These are phyloP conservation scores for Albugo laibachii DNA, from an alignment of 352 stramenopile species.

Conservation along the genomic window DNA sequence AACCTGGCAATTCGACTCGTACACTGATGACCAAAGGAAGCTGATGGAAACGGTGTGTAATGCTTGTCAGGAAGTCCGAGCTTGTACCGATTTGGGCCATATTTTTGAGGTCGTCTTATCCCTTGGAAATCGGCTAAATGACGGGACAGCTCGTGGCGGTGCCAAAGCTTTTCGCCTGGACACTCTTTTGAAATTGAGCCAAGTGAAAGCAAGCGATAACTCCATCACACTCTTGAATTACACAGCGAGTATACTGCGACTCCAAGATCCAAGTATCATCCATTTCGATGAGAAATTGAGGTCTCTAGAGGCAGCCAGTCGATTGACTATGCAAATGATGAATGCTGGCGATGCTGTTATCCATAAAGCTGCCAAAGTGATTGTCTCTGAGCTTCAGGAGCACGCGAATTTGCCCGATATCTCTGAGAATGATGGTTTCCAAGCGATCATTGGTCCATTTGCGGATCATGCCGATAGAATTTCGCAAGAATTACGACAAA, in stretches of 20 bases:
- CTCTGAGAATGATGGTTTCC: conserved; percentile 25
- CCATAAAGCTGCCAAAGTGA: conserved; percentile 44
- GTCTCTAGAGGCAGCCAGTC: conserved; percentile 53
- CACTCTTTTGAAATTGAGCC: conserved; percentile 76
- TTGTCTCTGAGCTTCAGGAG: conserved; percentile 43
- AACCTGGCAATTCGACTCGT: conserved; percentile 70
- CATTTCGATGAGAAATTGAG: conserved; percentile 55
- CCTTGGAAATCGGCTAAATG: conserved; percentile 83
- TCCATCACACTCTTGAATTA: conserved; percentile 72
- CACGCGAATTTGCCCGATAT: conserved; percentile 33
- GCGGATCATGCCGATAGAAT: conserved; percentile 37
- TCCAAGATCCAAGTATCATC: conserved; percentile 40
- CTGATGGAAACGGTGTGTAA: conserved; percentile 68
- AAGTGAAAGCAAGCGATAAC: conserved; percentile 70
- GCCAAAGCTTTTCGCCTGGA: conserved; percentile 77
- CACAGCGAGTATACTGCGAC: conserved; percentile 40
- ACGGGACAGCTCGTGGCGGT: conserved; percentile 56
- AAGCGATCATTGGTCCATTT: conserved; percentile 56
- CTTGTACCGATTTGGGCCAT: conserved; percentile 71
- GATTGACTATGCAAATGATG: conserved; percentile 54
- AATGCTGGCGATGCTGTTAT: conserved; percentile 55
- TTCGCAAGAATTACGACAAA: conserved; percentile 27
- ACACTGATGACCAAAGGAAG: conserved; percentile 52
- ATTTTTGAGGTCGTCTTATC: conserved; percentile 71
- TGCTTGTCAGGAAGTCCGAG: conserved; percentile 79